Percentiles rank a stretch among this genome's conserved stretches.
phyloP scores from a whole-genome alignment of 176 grass and related monocot genomes.

The Elymus sibiricus region DNA sequence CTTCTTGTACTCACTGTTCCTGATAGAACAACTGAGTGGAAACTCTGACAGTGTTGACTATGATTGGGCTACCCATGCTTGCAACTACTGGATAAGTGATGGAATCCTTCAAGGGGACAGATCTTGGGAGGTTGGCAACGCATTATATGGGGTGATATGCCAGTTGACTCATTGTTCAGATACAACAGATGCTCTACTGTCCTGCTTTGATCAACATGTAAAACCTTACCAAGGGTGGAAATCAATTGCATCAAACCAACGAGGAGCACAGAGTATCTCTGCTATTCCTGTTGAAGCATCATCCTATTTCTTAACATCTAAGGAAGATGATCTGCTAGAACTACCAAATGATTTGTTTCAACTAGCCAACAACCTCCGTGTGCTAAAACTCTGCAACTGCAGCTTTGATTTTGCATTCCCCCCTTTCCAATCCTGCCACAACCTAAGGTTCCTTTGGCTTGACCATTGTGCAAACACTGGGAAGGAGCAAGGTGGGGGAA shows the following conservation, averaged over 20 bases:
- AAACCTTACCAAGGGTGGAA: neutral
- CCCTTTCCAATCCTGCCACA: slow-evolving; percentile 17
- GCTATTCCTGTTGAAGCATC: neutral
- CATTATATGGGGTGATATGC: neutral
- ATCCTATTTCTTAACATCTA: neutral
- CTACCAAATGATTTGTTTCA: slow-evolving; percentile 10
- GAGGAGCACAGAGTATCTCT: neutral
- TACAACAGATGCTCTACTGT: rapidly evolving
- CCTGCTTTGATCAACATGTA: neutral
- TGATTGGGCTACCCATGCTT: neutral
- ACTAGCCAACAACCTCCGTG: neutral
- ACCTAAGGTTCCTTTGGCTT: slow-evolving; percentile 21
- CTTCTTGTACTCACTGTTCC: neutral
- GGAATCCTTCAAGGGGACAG: neutral
- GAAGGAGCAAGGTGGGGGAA: neutral
- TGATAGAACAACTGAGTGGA: neutral
- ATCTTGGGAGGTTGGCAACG: neutral
- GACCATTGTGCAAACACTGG: neutral
- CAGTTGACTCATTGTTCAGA: rapidly evolving
- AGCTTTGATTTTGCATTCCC: neutral
- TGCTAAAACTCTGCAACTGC: slow-evolving; percentile 5
- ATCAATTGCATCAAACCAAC: neutral
- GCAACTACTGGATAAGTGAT: slow-evolving; percentile 14
- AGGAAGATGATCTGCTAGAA: rapidly evolving
- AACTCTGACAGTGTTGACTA: neutral